Evolutionary conservation across 352 stramenopile genomes (phyloP).

Genomic region (Phytophthora pisi): DNA sequence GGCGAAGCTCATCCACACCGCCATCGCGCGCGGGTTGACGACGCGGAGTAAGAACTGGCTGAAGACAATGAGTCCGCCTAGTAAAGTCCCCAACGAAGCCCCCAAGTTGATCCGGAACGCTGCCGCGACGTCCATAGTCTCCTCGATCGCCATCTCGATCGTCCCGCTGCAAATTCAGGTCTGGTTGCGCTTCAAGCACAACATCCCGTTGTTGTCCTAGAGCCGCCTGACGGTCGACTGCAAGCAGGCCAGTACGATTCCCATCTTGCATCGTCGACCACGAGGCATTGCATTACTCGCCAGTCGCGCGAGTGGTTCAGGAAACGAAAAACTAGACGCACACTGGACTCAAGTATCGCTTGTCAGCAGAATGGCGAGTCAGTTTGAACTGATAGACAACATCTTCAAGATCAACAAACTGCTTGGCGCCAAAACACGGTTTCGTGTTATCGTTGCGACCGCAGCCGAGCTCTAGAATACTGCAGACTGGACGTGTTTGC

Average conservation of each 20-base stretch:
- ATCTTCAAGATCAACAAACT: background rate
- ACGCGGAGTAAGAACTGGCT: conserved; percentile 49
- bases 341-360: conserved; percentile 22
- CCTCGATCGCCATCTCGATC: conserved; percentile 21
- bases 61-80: conserved; percentile 68
- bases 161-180: conserved; percentile 15
- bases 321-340: conserved; percentile 6
- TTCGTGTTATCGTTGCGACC: background rate
- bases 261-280: conserved; percentile 7
- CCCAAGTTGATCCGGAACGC: conserved; percentile 50
- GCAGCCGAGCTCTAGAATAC: conserved; percentile 27
- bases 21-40: conserved; percentile 51
- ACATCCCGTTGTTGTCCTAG: background rate
- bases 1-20: conserved; percentile 56
- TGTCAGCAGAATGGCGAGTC: background rate
- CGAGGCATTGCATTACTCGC: conserved; percentile 3
- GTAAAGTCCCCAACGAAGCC: conserved; percentile 50
- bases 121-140: conserved; percentile 2
- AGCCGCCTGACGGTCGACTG: background rate
- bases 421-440: conserved; percentile 3
- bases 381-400: background rate
- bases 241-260: conserved; percentile 9
- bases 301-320: conserved; percentile 11
- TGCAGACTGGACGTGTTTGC: conserved; percentile 43
- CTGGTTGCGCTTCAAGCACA: conserved; percentile 3